Evolutionary conservation across 495 filamentous ascomycete genomes (phyloP), one percentile per base, ranked within the genome.

Genomic region (Talaromyces proteolyticus): DNA sequence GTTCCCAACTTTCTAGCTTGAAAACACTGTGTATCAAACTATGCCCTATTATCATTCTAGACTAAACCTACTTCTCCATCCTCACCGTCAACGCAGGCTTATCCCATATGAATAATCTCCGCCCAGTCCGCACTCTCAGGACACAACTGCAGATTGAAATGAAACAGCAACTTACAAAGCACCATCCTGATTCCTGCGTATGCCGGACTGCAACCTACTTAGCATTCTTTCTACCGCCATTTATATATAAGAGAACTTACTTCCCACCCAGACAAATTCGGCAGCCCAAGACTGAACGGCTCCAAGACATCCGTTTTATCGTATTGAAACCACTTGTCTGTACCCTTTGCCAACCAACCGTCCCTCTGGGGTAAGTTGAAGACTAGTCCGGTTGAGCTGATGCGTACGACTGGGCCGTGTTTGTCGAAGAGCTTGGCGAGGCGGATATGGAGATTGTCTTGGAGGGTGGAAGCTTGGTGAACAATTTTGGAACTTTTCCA

Each of bases 141-240:
- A 6, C 55, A 57, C 0, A 72, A 57, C 34, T 65, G 57, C 6
- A 82, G 19, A 49, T 83, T 74, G 55, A 81, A 82, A 34, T 66
- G 54, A 61, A 63, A 80, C 6, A 82, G 50, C 3, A 82, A 44
- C 41, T 75, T 75, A 18, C 73, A 68, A 11, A 81, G 51, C 6
- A 78, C 67, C 0, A 82, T 57, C 2, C 76, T 64, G 59, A 79
- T 75, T 53, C 82, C 77, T 14, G 65, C 69, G 53, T 75, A 75
- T 5, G 78, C 80, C 14, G 82, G 62, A 42, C 73, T 76, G n/a
- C n/a, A n/a, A 36, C 4, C 17, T 36, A 21, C 34, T 52, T 16
- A 29, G 24, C 37, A 47, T 8, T 34, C 29, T 10, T 8, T 34
- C 14, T 2, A 2, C 14, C 4, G 1, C 8, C 14, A 2, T 34